These are phyloP conservation scores for Anethum foeniculum DNA, from an alignment of 140 eudicot genomes.

Conservation along the genomic window DNA sequence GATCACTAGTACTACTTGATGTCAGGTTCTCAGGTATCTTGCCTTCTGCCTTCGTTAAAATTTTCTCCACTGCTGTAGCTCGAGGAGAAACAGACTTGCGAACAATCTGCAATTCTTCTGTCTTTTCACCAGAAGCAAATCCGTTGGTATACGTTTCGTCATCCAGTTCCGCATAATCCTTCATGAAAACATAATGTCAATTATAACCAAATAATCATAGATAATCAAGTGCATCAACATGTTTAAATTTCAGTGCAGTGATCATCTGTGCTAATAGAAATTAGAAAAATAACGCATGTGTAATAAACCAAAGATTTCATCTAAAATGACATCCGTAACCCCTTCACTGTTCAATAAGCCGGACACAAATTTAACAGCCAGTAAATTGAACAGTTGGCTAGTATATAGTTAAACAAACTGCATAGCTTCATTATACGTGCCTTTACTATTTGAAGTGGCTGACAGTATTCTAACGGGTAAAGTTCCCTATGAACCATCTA, in stretches of 20 bases:
- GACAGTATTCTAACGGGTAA: neutral
- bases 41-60: neutral
- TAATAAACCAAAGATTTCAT: neutral
- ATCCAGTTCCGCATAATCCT: slow-evolving; percentile 49
- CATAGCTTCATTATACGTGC: neutral
- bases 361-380: neutral
- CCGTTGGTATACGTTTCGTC: slow-evolving; percentile 40
- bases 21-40: slow-evolving; percentile 18
- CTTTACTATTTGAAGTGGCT: neutral
- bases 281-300: neutral
- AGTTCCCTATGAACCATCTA: no score
- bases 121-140: slow-evolving; percentile 20
- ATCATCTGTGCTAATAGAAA: neutral
- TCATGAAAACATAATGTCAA: slow-evolving; percentile 4
- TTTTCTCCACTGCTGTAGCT: neutral
- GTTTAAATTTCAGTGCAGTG: neutral
- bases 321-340: neutral
- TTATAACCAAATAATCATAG: neutral
- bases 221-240: neutral
- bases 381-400: neutral
- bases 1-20: slow-evolving; percentile 18
- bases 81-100: slow-evolving; percentile 22
- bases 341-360: neutral
- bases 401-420: neutral
- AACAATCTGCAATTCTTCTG: slow-evolving; percentile 18